Conservation (phyloP, 192 early-diverging fungal species). For the Mycoemilia scoparia region DNA sequence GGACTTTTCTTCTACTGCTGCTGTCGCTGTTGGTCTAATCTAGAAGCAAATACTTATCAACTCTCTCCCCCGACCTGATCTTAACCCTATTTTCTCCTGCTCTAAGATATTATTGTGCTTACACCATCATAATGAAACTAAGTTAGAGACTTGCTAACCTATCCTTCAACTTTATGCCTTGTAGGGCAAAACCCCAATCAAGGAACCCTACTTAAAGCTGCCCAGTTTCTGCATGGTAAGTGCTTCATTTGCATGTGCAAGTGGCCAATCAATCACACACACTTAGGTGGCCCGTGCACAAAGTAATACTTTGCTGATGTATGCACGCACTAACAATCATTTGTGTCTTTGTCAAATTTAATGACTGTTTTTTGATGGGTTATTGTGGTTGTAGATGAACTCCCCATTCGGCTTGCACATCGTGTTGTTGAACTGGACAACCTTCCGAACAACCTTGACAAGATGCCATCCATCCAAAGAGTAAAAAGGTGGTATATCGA, state of each 20-base stretch:
- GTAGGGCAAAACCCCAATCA: constrained; percentile 59
- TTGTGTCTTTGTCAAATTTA: neutral
- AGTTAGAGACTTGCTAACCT: neutral
- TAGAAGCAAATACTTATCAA: no score
- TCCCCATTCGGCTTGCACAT: constrained; percentile 84
- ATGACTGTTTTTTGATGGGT: no score
- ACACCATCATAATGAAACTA: neutral
- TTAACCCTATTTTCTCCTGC: no score
- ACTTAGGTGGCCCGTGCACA: neutral
- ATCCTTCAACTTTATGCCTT: neutral
- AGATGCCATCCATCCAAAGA: constrained; percentile 79
- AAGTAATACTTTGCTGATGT: neutral
- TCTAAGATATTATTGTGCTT: no score
- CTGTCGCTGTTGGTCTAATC: no score
- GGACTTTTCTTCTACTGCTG: no score
- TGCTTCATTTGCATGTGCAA: constrained; percentile 1
- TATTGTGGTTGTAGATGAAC: no score
- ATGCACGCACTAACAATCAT: neutral
- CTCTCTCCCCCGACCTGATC: no score
- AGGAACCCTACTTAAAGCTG: constrained; percentile 51
- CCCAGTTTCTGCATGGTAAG: constrained; percentile 59
- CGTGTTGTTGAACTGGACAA: constrained; percentile 88
- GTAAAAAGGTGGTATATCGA: constrained; percentile 94
- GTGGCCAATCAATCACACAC: no score
- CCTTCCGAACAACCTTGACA: constrained; percentile 61